Evolutionary conservation across 73 alveolate genomes (phyloP).

Genomic region (Paramecium tetraurelia): DNA sequence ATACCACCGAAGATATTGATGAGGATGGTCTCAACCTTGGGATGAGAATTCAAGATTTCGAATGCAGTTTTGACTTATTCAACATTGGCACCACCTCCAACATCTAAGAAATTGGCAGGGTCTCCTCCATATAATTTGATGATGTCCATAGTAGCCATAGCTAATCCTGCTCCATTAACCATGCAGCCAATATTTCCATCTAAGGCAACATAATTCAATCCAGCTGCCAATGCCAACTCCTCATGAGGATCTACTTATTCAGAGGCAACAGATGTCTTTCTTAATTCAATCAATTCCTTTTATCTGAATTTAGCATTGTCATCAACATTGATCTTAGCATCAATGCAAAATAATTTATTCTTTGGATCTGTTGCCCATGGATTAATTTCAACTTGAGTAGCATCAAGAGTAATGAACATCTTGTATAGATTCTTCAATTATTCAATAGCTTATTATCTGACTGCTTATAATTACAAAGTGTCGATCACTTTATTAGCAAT

Average conservation of each 20-base stretch:
- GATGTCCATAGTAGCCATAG: constrained; percentile 98
- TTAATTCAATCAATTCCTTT: constrained; percentile 64
- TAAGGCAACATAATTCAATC: constrained; percentile 80
- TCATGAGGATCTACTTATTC: constrained; percentile 71
- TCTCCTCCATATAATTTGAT: constrained; percentile 88
- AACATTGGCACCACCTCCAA: constrained; percentile 93
- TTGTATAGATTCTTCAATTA: constrained; percentile 69
- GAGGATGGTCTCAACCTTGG: constrained; percentile 85
- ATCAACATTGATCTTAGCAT: constrained; percentile 83
- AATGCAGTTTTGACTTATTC: constrained; percentile 79
- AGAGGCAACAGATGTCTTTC: constrained; percentile 66
- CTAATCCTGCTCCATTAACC: constrained; percentile 98
- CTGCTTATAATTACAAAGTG: constrained; percentile 43
- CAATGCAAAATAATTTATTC: constrained; percentile 70
- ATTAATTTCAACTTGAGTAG: constrained; percentile 80
- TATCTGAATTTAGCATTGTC: constrained; percentile 82
- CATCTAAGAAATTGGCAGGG: constrained; percentile 98
- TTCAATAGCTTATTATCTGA: constrained; percentile 63
- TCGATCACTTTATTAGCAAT: constrained; percentile 67
- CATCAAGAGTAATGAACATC: constrained; percentile 71
- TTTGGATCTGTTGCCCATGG: constrained; percentile 88
- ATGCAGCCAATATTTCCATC: constrained; percentile 94
- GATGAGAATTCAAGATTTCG: constrained; percentile 70
- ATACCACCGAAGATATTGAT: constrained; percentile 88
- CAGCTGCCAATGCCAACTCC: constrained; percentile 73